These are phyloP conservation scores for Exserohilum turcica DNA, from an alignment of 2,329 filamentous ascomycete genomes.

Conservation along the genomic window DNA sequence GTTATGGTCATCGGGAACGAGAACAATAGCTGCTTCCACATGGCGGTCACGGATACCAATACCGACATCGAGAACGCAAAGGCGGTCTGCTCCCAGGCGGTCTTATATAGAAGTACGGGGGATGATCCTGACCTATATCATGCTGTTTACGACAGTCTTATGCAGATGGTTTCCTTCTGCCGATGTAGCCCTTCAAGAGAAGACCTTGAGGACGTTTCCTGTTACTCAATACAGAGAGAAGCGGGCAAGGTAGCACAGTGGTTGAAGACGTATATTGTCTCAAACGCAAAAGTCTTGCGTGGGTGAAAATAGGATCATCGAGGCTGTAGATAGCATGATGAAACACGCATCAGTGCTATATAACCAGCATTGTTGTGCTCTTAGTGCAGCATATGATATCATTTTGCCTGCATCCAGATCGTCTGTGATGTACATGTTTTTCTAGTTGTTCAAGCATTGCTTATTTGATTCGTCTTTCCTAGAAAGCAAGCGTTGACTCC, in stretches of 20 bases:
- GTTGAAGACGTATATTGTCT: slow-evolving; percentile 8
- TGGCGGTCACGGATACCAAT: slow-evolving; percentile 6
- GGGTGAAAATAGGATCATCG: background rate
- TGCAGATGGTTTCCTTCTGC: slow-evolving; percentile 4
- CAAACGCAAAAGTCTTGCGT: slow-evolving; percentile 3
- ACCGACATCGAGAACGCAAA: slow-evolving; percentile 9
- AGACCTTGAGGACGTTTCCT: slow-evolving; percentile 6
- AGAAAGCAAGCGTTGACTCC: background rate
- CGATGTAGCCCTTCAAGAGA: slow-evolving; percentile 1
- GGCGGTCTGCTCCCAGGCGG: slow-evolving; percentile 3
- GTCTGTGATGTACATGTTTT: background rate
- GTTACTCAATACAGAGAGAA: slow-evolving; percentile 4
- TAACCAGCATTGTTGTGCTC: slow-evolving; percentile 2
- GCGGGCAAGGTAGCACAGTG: slow-evolving; percentile 1
- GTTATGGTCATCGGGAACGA: slow-evolving; percentile 2
- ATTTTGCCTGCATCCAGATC: background rate
- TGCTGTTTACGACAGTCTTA: slow-evolving; percentile 7
- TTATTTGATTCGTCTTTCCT: background rate
- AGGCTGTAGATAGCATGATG: background rate
- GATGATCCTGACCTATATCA: slow-evolving; percentile 5
- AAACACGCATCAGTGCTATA: slow-evolving; percentile 1
- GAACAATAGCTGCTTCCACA: slow-evolving; percentile 6
- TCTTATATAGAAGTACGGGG: slow-evolving; percentile 10
- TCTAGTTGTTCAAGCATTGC: background rate
- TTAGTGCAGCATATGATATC: background rate